These are phyloP conservation scores for Hyphopichia pseudoburtonii DNA, from an alignment of 1,139 yeast genomes.

Conservation along the genomic window DNA sequence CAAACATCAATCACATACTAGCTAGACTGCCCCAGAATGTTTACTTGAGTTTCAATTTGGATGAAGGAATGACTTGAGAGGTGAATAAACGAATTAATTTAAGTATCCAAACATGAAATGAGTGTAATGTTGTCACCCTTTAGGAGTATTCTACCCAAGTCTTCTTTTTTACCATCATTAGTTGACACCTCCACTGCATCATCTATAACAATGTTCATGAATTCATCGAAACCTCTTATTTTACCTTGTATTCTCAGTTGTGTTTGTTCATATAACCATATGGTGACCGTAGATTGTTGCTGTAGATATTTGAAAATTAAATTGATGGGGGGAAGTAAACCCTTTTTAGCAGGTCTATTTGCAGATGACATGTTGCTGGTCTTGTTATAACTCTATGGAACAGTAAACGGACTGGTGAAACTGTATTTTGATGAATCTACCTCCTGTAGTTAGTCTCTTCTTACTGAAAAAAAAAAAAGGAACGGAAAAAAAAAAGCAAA, in stretches of 20 bases:
- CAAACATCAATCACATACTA: no score
- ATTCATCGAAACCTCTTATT: constrained; percentile 93
- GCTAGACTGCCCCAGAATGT: no score
- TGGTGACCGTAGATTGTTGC: constrained; percentile 72
- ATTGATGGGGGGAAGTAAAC: constrained; percentile 86
- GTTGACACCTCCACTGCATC: constrained; percentile 73
- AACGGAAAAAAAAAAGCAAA: no score
- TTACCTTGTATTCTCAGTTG: constrained; percentile 78
- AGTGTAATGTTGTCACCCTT: constrained; percentile 95
- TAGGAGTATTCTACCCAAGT: constrained; percentile 60
- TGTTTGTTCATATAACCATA: constrained; percentile 89
- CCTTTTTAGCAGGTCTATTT: constrained; percentile 20
- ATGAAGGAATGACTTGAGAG: no score
- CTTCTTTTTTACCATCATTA: constrained; percentile 38
- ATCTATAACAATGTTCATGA: constrained; percentile 93
- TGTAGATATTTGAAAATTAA: constrained; percentile 85
- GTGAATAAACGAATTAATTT: no score
- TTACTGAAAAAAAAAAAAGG: no score
- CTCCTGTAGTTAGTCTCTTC: no score
- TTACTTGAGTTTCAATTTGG: no score
- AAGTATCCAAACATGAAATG: constrained; percentile 57
- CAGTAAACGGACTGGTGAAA: no score
- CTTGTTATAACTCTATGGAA: background rate
- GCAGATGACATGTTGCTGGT: constrained; percentile 17
- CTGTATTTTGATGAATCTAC: no score